Conservation (phyloP, 306 rosid genomes). For the Cicer chorassanicum region DNA sequence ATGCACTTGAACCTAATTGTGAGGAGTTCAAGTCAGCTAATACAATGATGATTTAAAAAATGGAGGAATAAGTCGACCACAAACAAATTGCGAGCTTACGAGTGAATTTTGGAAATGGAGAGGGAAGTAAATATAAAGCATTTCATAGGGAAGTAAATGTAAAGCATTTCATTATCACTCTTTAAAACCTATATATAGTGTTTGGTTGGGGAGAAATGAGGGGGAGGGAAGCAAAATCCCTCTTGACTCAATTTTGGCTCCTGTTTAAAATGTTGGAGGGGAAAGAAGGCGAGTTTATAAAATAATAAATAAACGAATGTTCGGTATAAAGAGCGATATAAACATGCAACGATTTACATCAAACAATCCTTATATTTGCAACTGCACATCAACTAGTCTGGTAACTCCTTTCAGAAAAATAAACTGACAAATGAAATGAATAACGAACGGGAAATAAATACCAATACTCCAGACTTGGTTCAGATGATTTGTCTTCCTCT, state of each 20-base stretch:
- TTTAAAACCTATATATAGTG: neutral
- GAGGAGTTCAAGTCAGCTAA: slow-evolving; percentile 44
- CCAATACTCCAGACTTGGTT: slow-evolving; percentile 99
- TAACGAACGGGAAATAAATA: slow-evolving; percentile 51
- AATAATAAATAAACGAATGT: neutral
- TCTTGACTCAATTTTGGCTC: neutral
- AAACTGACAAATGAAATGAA: slow-evolving; percentile 35
- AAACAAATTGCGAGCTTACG: slow-evolving; percentile 8
- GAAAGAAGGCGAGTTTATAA: neutral
- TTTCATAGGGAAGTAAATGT: slow-evolving; percentile 28
- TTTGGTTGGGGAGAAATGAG: neutral
- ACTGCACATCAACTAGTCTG: slow-evolving; percentile 18
- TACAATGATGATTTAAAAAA: slow-evolving; percentile 6
- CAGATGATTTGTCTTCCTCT: slow-evolving; percentile 97
- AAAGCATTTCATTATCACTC: slow-evolving; percentile 32
- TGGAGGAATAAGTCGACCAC: slow-evolving; percentile 36
- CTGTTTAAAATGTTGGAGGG: neutral
- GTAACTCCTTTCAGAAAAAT: slow-evolving; percentile 34
- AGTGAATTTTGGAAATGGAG: slow-evolving; percentile 24
- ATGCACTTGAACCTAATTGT: slow-evolving; percentile 92
- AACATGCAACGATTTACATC: slow-evolving; percentile 33
- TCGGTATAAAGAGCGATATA: slow-evolving; percentile 10
- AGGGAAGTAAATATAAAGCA: slow-evolving; percentile 29
- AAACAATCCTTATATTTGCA: slow-evolving; percentile 36
- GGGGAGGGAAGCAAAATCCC: neutral